These are phyloP conservation scores for Musa itinerans DNA, from an alignment of 176 grass and related monocot species.

Conservation along the genomic window DNA sequence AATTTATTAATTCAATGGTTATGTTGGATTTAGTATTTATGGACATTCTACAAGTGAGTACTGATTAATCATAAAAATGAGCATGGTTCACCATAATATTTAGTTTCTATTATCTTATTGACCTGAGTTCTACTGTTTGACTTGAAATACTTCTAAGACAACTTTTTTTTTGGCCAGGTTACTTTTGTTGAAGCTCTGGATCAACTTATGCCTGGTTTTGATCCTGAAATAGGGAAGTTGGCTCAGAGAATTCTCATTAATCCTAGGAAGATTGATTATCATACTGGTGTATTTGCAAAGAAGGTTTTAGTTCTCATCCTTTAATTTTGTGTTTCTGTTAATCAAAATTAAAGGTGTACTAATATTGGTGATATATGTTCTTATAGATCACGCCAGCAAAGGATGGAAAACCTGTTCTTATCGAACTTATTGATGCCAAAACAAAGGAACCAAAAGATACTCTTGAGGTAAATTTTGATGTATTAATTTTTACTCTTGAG, in stretches of 20 bases:
- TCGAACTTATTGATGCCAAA: slow-evolving; percentile 96
- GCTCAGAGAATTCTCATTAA: slow-evolving; percentile 94
- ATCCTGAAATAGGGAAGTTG: slow-evolving; percentile 91
- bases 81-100: background rate
- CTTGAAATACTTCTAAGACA: background rate
- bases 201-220: slow-evolving; percentile 96
- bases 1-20: background rate
- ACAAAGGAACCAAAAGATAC: slow-evolving; percentile 89
- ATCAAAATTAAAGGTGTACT: background rate
- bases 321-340: slow-evolving; percentile 1
- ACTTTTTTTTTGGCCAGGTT: slow-evolving; percentile 34
- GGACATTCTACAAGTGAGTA: too few species aligned
- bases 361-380: background rate
- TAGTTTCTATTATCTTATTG: background rate
- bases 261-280: slow-evolving; percentile 82
- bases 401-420: slow-evolving; percentile 82
- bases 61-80: too few species aligned
- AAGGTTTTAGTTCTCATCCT: slow-evolving; percentile 37
- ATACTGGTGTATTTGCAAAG: slow-evolving; percentile 91
- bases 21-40: background rate
- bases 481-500: background rate
- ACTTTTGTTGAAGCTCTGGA: slow-evolving; percentile 97
- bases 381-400: slow-evolving; percentile 83
- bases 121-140: background rate
- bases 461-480: slow-evolving; percentile 50